A percentile compares a stretch with the other conserved stretches of the same genome.
Evolutionary conservation across 495 filamentous ascomycete species (phyloP).

Genomic region (Penicillium turbatum): DNA sequence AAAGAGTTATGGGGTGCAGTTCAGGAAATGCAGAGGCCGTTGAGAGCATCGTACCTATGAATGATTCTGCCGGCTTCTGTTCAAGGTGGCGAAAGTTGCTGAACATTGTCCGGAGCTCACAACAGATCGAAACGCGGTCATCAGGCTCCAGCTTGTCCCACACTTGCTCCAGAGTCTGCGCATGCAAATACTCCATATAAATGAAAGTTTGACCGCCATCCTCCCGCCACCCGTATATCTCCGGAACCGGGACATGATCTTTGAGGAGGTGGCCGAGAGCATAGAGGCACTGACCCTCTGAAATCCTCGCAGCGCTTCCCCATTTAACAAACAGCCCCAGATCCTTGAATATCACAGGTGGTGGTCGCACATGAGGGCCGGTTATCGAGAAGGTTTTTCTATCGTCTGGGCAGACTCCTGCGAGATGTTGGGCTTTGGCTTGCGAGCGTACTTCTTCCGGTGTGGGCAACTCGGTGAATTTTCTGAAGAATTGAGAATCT

Average conservation of each 20-base stretch:
- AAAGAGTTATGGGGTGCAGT: constrained; percentile 5
- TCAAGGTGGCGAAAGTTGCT: constrained; percentile 25
- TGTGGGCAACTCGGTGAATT: constrained; percentile 15
- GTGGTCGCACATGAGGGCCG: constrained; percentile 17
- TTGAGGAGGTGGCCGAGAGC: constrained; percentile 20
- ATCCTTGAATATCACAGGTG: constrained; percentile 34
- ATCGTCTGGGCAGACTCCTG: constrained; percentile 11
- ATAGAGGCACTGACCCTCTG: constrained; percentile 24
- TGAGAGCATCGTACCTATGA: constrained; percentile 19
- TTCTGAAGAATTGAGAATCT: constrained; percentile 19
- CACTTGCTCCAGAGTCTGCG: constrained; percentile 19
- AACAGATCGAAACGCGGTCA: constrained; percentile 23
- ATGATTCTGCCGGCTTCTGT: constrained; percentile 22
- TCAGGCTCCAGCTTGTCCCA: constrained; percentile 23
- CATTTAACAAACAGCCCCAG: constrained; percentile 44
- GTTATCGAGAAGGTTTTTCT: constrained; percentile 9
- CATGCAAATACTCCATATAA: constrained; percentile 28
- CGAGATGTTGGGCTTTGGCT: constrained; percentile 19
- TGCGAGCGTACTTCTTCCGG: constrained; percentile 18
- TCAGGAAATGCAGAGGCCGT: constrained; percentile 1
- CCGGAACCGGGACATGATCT: constrained; percentile 23
- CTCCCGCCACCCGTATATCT: constrained; percentile 26
- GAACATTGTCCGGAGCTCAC: constrained; percentile 25
- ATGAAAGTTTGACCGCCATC: constrained; percentile 21
- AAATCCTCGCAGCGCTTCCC: constrained; percentile 32